Evolutionary conservation across 176 grass and related monocot genomes (phyloP).

Genomic region (Triticum turgidum): DNA sequence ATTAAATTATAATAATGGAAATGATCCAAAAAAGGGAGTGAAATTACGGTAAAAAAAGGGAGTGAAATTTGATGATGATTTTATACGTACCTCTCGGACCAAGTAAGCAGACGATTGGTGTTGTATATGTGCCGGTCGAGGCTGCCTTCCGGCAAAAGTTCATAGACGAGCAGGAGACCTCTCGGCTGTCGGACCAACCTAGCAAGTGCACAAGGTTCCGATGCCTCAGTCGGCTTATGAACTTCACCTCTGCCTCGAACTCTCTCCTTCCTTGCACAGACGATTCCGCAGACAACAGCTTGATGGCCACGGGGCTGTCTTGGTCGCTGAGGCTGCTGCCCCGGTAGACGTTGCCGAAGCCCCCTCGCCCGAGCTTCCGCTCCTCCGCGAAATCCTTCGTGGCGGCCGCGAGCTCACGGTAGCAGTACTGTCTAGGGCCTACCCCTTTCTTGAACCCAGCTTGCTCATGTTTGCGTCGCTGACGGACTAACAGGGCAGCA

Average conservation of each 20-base stretch:
- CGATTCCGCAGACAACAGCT: not conserved
- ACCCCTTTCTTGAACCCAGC: not conserved
- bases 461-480: not conserved
- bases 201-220: no score
- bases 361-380: no score
- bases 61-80: no score
- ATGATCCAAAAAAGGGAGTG: no score
- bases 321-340: not conserved
- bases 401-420: not conserved
- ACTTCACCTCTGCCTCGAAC: conserved; percentile 26
- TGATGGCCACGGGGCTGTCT: not conserved
- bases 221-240: no score
- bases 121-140: not conserved
- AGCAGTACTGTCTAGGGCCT: not conserved
- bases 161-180: no score
- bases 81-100: not conserved
- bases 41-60: no score
- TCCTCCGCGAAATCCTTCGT: not conserved
- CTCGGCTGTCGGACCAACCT: no score
- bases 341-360: no score
- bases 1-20: no score
- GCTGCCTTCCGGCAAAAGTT: no score
- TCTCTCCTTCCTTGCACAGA: not conserved
- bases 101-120: not conserved
- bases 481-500: no score